Evolutionary conservation across 345 rosid genomes (phyloP).

Genomic region (Melaleuca quinquenervia): DNA sequence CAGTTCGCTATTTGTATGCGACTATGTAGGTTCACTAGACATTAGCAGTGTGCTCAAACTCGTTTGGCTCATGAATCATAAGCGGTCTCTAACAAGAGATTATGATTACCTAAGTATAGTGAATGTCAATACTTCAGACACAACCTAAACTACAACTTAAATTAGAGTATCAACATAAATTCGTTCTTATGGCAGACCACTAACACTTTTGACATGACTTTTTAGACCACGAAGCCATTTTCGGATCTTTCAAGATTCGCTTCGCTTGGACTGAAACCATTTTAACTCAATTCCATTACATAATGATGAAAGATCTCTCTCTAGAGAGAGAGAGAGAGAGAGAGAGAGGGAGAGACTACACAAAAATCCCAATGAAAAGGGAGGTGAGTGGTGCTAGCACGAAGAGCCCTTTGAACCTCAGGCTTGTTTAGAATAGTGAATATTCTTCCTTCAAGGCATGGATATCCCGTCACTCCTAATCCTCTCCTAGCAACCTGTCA

Average conservation of each 20-base stretch:
- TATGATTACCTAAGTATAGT: no score
- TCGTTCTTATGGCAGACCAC: no score
- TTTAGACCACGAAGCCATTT: not conserved
- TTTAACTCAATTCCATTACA: not conserved
- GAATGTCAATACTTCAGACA: no score
- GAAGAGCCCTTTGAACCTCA: conserved; percentile 25
- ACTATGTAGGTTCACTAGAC: no score
- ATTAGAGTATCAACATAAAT: no score
- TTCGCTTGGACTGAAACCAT: not conserved
- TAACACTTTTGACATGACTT: not conserved
- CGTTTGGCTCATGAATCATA: no score
- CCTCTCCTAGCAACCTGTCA: conserved; percentile 4
- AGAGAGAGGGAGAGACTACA: conserved; percentile 9
- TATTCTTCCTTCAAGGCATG: conserved; percentile 16
- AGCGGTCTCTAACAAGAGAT: no score
- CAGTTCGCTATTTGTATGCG: no score
- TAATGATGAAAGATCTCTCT: not conserved
- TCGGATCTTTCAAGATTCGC: not conserved
- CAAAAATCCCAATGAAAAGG: conserved; percentile 24
- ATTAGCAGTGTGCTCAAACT: no score
- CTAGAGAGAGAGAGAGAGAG: not conserved
- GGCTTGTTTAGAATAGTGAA: conserved; percentile 16
- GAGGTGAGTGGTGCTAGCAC: conserved; percentile 29
- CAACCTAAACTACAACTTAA: no score
- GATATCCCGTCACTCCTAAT: conserved; percentile 2